Conservation (phyloP, 2,329 filamentous ascomycete species). For the Cladosporium sp. region DNA sequence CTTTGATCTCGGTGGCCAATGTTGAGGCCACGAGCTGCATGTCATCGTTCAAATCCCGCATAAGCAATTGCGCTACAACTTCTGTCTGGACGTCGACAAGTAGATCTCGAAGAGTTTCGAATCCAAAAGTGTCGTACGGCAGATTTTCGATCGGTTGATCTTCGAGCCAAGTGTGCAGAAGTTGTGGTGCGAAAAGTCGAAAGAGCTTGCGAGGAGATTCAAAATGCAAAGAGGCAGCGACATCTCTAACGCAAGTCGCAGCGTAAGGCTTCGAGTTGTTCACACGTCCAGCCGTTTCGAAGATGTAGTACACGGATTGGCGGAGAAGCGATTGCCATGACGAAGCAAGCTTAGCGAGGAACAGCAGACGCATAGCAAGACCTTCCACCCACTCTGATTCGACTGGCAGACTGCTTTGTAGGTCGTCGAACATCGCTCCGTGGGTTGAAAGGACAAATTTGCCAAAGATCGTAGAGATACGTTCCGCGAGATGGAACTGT, state of each 20-base stretch:
- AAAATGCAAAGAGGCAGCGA: conserved; percentile 68
- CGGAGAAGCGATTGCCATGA: conserved; percentile 84
- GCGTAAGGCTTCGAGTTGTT: conserved; percentile 68
- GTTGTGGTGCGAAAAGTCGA: conserved; percentile 79
- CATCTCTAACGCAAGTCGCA: conserved; percentile 65
- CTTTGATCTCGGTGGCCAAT: conserved; percentile 56
- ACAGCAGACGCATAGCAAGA: conserved; percentile 78
- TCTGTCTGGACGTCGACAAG: conserved; percentile 73
- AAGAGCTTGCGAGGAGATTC: conserved; percentile 72
- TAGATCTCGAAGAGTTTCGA: conserved; percentile 67
- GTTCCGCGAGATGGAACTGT: conserved; percentile 72
- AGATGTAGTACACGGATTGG: conserved; percentile 88
- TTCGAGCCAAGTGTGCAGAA: conserved; percentile 89
- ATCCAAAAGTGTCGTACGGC: conserved; percentile 84
- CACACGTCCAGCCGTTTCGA: conserved; percentile 81
- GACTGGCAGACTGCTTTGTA: conserved; percentile 75
- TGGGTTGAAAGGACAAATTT: conserved; percentile 82
- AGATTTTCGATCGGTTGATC: conserved; percentile 64
- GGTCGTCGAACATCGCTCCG: conserved; percentile 79
- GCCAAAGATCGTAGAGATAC: conserved; percentile 73
- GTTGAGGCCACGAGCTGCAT: conserved; percentile 61
- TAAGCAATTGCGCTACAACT: conserved; percentile 75
- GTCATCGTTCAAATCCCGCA: conserved; percentile 72
- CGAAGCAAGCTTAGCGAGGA: conserved; percentile 75
- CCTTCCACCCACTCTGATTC: conserved; percentile 74